Base-by-base conservation (phyloP, 2,329 filamentous ascomycete species). In the Colletotrichum gloeosporioides region DNA sequence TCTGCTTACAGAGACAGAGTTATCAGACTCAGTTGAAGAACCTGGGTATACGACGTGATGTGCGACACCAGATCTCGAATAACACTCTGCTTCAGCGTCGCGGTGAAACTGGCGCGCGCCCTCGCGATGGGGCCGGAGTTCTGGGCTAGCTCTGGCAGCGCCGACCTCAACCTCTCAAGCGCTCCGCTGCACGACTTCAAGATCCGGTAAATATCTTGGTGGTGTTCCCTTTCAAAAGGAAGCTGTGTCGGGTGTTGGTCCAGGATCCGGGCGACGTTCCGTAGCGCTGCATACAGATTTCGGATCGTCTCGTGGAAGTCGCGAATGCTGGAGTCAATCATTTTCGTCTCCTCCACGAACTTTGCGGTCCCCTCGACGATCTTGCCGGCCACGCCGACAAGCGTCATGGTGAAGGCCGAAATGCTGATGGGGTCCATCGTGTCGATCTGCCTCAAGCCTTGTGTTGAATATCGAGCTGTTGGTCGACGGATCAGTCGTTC, bases 1-100 rank as follows among this genome's bases (percentile, higher is more conserved):
- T 55, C 5, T n/a, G 67, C 77, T 53, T 27, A 78, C 63, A 83
- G 77, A 7, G 81, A 79, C n/a, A 83, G 62, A 6, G 80, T 82
- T 15, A 71, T 79, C 2, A 82, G 53, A 73, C 81, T 83, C 10
- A 83, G 63, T 16, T 83, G 78, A 12, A 82, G 73, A 22, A 82
- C 65, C 57, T 78, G 78, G 22, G 80, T 81, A 29, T 81, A 80
- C 10, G 80, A 81, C 15, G 49, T 77, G 44, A 83, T 79, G 22
- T 79, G 79, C 18, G 77, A 78, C 12, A 79, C 49, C 1, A 81
- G 74, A 9, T 81, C 77, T 34, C 78, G 77, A 6, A 80, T 77
- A 6, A 80, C 78, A 13, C 78, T 70, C 25, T 76, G 73, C 59
- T 80, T 82, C 6, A 82, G 22, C 4, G 71, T 78, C 59, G 76